Evolutionary conservation across 192 early-diverging fungal genomes (phyloP), one percentile per base, ranked within the genome.

Genomic region (Spizellomyces punctatus): DNA sequence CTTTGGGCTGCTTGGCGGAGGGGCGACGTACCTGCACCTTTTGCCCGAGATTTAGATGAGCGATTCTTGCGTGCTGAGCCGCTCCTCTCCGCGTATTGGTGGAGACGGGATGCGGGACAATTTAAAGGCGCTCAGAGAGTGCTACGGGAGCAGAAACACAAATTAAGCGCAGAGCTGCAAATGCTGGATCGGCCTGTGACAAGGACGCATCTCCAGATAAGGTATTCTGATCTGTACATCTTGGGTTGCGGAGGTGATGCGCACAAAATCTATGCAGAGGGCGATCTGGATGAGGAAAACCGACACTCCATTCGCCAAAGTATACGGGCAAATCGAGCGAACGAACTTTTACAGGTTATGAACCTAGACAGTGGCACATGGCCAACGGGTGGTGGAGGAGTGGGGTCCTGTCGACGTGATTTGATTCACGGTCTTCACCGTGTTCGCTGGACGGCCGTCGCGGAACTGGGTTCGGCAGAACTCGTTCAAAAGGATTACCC

Each of bases 351-450:
- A 19, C 27, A 74, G 2, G 79, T 76, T 21, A 78, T 83, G 43
- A 78, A 75, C 54, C 46, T 81, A 6, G 80, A 82, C 63, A 74
- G 69, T 58, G 80, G 80, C 21, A 82, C 80, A 3, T 82, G 79
- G 79, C 80, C 81, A 14, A 82, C 81, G 36, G 80, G 81, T 22
- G 81, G 81, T 22, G 81, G 81, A 47, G 81, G 81, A 44, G 81
- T 82, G 14, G 81, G 81, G n/a, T 75, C 71, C 41, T 82, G 81
- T 64, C 63, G 81, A 21, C 65, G 81, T 17, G 81, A 82, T 75
- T 47, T 82, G 42, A 78, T 82, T 64, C 76, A 81, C 48, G 67
- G 67, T 17, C 56, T 82, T 5, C 41, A 69, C n/a, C 36, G 73
- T n/a, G 67, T 82, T 45, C 81, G 81, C 43, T 82, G 81, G 81